Evolutionary conservation across 176 grass and related monocot genomes (phyloP), one percentile per base, ranked within the genome.

Genomic region (Saccharum officinarum): DNA sequence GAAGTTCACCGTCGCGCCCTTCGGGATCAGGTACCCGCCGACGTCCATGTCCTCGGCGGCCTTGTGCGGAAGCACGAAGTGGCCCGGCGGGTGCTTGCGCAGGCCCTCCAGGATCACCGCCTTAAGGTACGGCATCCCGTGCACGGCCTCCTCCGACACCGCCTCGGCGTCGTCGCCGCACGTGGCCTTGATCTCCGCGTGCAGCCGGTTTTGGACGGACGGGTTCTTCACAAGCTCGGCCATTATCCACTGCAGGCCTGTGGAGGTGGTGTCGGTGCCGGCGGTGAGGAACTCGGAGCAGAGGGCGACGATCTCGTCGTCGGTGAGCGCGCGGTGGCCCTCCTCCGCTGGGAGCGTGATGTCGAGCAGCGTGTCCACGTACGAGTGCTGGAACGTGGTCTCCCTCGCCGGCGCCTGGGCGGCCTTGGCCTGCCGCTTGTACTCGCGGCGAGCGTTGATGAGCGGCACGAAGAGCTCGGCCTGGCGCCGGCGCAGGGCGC

Each of bases 211-310:
- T 31, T 95, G 93, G 15, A 86, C 75, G 30, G 47, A 10, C 45
- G 83, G 90, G 82, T 92, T 84, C 87, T 88, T 92, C 42, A 95
- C 90, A 0, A 95, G 93, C 74, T 95, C 85, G 22, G 93, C 93
- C 93, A 92, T 92, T 85, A 95, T 95, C 93, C 93, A 95, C 75
- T 92, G 78, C 31, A 95, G 44, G 15, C 82, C 85, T 15, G 93
- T 95, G 63, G 87, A 83, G 11, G 93, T 95, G 7, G 87, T 86
- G 84, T 95, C 90, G 15, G 90, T 92, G 26, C 93, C 93, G 38
- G 80, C 90, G 76, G 10, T 88, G 12, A 95, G 68, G 75, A 95
- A 95, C 78, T 95, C 93, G 10, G 90, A 92, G 82, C 93, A 95
- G 14, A 95, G 90, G 15, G 3, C 4, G 18, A 80, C 68, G n/a